Evolutionary conservation across 179 eudicot species (phyloP), one percentile per base, ranked within the genome.

Genomic region (Vitellaria paradoxa): DNA sequence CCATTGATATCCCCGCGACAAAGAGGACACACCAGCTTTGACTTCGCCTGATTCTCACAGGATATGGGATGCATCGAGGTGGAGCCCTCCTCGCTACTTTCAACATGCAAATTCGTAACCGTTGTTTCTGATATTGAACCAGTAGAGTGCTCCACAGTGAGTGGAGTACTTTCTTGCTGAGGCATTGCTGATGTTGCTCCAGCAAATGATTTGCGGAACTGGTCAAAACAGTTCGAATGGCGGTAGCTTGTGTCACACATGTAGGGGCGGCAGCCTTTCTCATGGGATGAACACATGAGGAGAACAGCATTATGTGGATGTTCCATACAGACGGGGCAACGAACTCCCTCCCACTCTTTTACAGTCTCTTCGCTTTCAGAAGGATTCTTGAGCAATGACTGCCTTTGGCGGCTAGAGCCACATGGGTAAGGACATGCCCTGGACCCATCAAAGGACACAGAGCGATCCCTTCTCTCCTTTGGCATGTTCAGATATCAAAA

Each of bases 161-260:
- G 68, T 71, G 83, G 81, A 15, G 47, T 55, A n/a, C 37, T 84
- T 66, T 84, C 90, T 59, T 75, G 84, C 23, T 79, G 68, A 40
- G 81, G 21, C 20, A 78, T 63, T 26, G 68, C 68, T 60, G 83
- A 40, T 24, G 87, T 70, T 62, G 84, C 64, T 61, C 88, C 84
- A 55, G 82, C 68, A 81, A 84, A 88, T 26, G 99, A 91, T 84
- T 96, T 96, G 24, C 86, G 84, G 45, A 91, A 96, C 79, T 89
- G 97, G 74, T 96, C 99, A 53, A 96, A 90, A 67, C 99, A 96
- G 77, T 96, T 95, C 15, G 99, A 93, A 87, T 93, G 99, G 20
- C 98, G 89, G 76, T 96, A 91, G 79, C 98, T 96, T 15, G 99
- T 93, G 87, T 96, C 97, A 75, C 99, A 93, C 93, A 95, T 93